A percentile compares a stretch with the other conserved stretches of the same genome.
Conservation (phyloP, 495 filamentous ascomycete genomes). For the Talaromyces proteolyticus region DNA sequence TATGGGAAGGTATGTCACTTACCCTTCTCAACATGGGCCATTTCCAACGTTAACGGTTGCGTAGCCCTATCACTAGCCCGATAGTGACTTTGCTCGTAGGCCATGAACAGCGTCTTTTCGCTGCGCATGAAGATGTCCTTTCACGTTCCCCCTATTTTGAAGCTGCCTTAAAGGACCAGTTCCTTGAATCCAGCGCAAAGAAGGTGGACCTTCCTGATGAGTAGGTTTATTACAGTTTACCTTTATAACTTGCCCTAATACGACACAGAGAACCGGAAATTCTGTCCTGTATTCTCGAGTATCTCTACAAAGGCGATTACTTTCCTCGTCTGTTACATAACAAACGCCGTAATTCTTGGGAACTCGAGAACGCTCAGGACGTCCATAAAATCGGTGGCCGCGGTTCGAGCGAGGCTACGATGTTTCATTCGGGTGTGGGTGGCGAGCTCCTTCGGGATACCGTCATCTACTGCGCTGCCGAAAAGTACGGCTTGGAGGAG, state of each 20-base stretch:
- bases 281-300: conserved; percentile 63
- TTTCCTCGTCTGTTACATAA: conserved; percentile 47
- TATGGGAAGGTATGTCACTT: conserved; percentile 42
- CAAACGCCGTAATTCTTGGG: conserved; percentile 51
- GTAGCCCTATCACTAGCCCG: conserved; percentile 63
- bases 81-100: conserved; percentile 83
- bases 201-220: conserved; percentile 58
- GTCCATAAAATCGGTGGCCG: conserved; percentile 44
- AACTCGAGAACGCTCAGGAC: conserved; percentile 58
- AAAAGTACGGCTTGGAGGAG: conserved; percentile 77
- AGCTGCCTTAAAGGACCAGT: conserved; percentile 48
- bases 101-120: conserved; percentile 70
- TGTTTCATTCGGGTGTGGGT: conserved; percentile 62
- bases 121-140: conserved; percentile 63
- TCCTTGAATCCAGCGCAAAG: conserved; percentile 47
- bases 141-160: conserved; percentile 54
- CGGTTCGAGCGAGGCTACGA: conserved; percentile 66
- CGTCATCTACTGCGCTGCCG: conserved; percentile 84
- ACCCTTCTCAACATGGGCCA: conserved; percentile 16
- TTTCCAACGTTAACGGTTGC: too few species aligned
- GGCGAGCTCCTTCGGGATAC: conserved; percentile 81
- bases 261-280: conserved; percentile 52
- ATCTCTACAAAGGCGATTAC: conserved; percentile 69
- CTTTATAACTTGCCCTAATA: not conserved
- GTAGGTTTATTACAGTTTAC: conserved; percentile 16